Evolutionary conservation across 768 basidiomycete genomes (phyloP), one percentile per base, ranked within the genome.

Genomic region (Rubroboletus satanas): DNA sequence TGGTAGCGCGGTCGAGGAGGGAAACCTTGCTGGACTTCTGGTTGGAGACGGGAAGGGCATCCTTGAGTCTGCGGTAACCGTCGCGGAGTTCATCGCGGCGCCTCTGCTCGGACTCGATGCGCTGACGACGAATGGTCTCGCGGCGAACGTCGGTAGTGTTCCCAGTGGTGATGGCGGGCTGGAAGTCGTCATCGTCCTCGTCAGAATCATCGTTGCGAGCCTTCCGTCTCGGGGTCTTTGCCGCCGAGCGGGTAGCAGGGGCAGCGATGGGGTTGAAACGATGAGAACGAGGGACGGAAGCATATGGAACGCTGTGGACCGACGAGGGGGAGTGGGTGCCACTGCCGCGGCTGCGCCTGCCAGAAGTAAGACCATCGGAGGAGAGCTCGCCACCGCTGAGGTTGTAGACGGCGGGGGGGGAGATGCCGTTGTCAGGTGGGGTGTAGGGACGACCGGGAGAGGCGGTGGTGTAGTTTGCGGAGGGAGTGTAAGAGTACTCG

Each of bases 11-110:
- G 66, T 95, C 93, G 62, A 96, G 81, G 53, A 95, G 77, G 58
- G 86, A 90, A 50, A 93, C 89, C 76, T 96, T 96, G 81, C 88
- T 91, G 10, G 90, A 85, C 79, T 93, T 91, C 80, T 94, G 91
- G 77, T 92, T 93, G 45, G 87, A 89, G 56, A 86, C 79, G 29
- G 93, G 93, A 63, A 96, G 85, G 52, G 86, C 87, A 65, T 92
- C 88, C 82, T 92, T 93, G 75, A 96, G 85, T 55, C 88, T 83
- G 63, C 86, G 83, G 74, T 95, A 96, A 56, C 91, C 93, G 54
- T 96, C 93, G 52, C 93, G 80, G 68, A 96, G 88, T 74, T 96
- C 93, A 65, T 95, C 92, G 37, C 93, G 84, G 62, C 93, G 82
- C 62, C 92, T 79, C 78, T 95, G 90, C 77, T 93, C 91, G 26